These are phyloP conservation scores for Pseudonectria foliicola DNA, from an alignment of 2,329 filamentous ascomycete genomes.

Conservation along the genomic window DNA sequence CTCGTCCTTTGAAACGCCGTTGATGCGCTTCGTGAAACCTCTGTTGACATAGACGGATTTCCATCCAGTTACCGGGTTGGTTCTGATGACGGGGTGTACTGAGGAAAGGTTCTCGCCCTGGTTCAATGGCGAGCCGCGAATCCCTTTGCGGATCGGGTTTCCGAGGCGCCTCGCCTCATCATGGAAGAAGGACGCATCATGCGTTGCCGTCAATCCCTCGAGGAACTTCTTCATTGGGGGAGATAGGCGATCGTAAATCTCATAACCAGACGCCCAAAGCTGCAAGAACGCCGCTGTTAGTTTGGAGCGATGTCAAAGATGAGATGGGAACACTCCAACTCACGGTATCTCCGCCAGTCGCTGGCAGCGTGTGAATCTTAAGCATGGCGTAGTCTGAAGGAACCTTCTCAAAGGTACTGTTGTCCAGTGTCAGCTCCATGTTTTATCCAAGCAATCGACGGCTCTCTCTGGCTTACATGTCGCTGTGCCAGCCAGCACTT, in stretches of 20 bases:
- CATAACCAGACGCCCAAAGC: constrained; percentile 57
- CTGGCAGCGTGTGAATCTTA: constrained; percentile 48
- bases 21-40: constrained; percentile 47
- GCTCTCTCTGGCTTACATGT: constrained; percentile 41
- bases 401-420: constrained; percentile 47
- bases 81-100: constrained; percentile 48
- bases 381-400: constrained; percentile 56
- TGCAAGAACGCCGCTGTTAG: constrained; percentile 33
- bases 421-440: constrained; percentile 2
- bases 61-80: constrained; percentile 54
- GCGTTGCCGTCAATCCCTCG: constrained; percentile 41
- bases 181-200: constrained; percentile 41
- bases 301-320: neutral
- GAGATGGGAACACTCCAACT: constrained; percentile 1
- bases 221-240: constrained; percentile 38
- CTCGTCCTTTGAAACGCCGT: constrained; percentile 47
- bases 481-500: constrained; percentile 38
- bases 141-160: constrained; percentile 34
- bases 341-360: constrained; percentile 49
- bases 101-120: constrained; percentile 44
- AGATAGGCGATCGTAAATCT: constrained; percentile 49
- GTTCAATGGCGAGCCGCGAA: constrained; percentile 51
- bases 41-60: constrained; percentile 46
- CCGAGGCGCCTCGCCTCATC: constrained; percentile 42
- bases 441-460: neutral